These are phyloP conservation scores for Trichosporon asahii DNA, from an alignment of 1,284 basidiomycete genomes.

Conservation along the genomic window DNA sequence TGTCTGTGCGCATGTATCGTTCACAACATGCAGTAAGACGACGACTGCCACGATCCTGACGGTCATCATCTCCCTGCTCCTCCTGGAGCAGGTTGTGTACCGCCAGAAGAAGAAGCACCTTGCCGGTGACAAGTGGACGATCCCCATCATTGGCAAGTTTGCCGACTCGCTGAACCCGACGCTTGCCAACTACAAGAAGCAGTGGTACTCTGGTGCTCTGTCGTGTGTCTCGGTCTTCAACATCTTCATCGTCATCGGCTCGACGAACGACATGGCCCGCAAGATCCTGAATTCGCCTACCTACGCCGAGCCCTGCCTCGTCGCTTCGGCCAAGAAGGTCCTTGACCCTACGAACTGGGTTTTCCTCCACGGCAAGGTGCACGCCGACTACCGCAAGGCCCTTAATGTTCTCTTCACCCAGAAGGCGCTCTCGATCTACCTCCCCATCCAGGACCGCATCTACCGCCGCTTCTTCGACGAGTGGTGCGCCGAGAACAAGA, in stretches of 20 bases:
- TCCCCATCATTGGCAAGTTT: slow-evolving; percentile 90
- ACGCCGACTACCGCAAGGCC: slow-evolving; percentile 90
- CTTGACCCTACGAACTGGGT: slow-evolving; percentile 94
- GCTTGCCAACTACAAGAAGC: slow-evolving; percentile 81
- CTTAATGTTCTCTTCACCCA: slow-evolving; percentile 92
- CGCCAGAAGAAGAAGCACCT: slow-evolving; percentile 80
- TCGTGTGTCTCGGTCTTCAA: slow-evolving; percentile 90
- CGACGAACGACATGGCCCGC: slow-evolving; percentile 81
- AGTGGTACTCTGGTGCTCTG: slow-evolving; percentile 81
- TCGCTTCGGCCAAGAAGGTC: slow-evolving; percentile 86
- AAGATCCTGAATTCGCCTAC: slow-evolving; percentile 90
- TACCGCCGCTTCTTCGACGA: slow-evolving; percentile 69
- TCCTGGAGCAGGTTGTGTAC: slow-evolving; percentile 68
- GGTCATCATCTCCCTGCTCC: slow-evolving; percentile 46
- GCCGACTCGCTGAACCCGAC: slow-evolving; percentile 82
- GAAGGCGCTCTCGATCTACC: slow-evolving; percentile 86
- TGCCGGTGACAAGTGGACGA: slow-evolving; percentile 84
- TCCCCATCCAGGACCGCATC: slow-evolving; percentile 80
- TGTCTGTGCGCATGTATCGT: not conserved
- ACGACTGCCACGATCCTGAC: slow-evolving; percentile 46
- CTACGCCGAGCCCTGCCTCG: slow-evolving; percentile 88
- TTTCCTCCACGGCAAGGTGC: slow-evolving; percentile 88
- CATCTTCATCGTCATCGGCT: slow-evolving; percentile 96
- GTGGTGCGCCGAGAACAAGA: slow-evolving; percentile 61
- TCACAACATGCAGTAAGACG: slow-evolving; percentile 38